phyloP scores from a whole-genome alignment of 208 protist species.

The Leishmania major region DNA sequence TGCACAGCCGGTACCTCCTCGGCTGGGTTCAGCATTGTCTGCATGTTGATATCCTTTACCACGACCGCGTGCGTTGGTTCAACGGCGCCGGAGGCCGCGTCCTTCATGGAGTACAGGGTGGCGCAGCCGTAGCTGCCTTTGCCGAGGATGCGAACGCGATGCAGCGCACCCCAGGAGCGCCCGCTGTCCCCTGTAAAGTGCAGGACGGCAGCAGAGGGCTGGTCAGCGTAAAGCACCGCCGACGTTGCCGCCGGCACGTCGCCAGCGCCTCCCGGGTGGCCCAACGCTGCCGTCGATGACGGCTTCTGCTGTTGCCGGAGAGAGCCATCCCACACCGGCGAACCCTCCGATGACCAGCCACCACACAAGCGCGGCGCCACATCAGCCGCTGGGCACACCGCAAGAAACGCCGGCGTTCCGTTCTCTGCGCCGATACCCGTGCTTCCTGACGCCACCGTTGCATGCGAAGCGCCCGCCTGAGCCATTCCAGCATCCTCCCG shows the following conservation, averaged over 20 bases:
- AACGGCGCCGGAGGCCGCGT: neutral
- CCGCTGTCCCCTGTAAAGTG: conserved; percentile 38
- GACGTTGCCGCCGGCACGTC: neutral
- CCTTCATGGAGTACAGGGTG: conserved; percentile 54
- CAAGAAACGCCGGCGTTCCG: conserved; percentile 13
- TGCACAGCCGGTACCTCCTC: conserved; percentile 64
- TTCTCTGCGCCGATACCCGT: neutral
- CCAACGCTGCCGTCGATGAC: neutral
- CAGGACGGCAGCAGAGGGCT: conserved; percentile 30
- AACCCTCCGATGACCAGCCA: neutral
- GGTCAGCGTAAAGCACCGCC: conserved; percentile 21
- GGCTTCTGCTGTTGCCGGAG: neutral
- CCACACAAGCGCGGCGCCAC: neutral
- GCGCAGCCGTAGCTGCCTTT: conserved; percentile 87
- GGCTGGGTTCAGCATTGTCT: conserved; percentile 60
- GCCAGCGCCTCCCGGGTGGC: neutral
- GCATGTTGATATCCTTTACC: conserved; percentile 84
- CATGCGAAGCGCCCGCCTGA: neutral
- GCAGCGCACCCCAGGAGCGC: conserved; percentile 30
- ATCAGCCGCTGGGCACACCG: neutral
- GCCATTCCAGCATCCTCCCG: conserved; percentile 18
- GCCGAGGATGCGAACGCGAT: conserved; percentile 67
- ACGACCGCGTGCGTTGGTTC: conserved; percentile 33
- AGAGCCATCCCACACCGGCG: neutral
- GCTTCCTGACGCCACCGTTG: neutral